phyloP scores from a whole-genome alignment of 345 rosid species.

The Gossypium stocksii region DNA sequence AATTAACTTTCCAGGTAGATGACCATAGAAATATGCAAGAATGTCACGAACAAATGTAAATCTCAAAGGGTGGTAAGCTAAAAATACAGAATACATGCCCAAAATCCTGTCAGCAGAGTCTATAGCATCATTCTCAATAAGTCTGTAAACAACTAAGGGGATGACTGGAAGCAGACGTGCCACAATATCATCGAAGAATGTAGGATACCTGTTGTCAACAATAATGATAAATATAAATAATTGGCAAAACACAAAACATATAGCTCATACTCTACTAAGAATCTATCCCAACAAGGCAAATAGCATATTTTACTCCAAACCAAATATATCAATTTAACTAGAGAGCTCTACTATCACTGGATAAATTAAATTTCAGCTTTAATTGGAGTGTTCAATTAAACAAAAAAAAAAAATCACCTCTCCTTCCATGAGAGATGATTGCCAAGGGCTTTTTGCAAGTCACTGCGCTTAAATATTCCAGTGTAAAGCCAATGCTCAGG shows the following conservation, averaged over 20 bases:
- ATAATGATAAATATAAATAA: constrained; percentile 1
- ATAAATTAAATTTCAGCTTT: background rate
- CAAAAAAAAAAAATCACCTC: constrained; percentile 32
- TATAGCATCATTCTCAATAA: constrained; percentile 83
- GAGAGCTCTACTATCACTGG: constrained; percentile 1
- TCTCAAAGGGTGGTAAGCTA: constrained; percentile 81
- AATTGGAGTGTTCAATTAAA: background rate
- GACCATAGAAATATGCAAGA: constrained; percentile 92
- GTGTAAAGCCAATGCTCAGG: constrained; percentile 88
- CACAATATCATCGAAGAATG: constrained; percentile 90
- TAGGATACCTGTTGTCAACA: constrained; percentile 66
- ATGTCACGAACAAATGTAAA: constrained; percentile 95
- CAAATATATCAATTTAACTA: background rate
- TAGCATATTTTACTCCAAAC: background rate
- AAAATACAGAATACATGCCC: constrained; percentile 50
- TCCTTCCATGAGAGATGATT: constrained; percentile 99
- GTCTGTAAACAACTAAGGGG: constrained; percentile 87
- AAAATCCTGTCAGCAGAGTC: constrained; percentile 74
- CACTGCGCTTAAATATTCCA: constrained; percentile 76
- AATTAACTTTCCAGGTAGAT: constrained; percentile 77
- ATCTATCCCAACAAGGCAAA: background rate
- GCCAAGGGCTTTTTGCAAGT: constrained; percentile 88
- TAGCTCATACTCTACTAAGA: background rate
- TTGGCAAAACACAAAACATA: background rate
- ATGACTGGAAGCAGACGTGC: constrained; percentile 90